Evolutionary conservation across 495 filamentous ascomycete species (phyloP).

Genomic region (Xylaria castorea): DNA sequence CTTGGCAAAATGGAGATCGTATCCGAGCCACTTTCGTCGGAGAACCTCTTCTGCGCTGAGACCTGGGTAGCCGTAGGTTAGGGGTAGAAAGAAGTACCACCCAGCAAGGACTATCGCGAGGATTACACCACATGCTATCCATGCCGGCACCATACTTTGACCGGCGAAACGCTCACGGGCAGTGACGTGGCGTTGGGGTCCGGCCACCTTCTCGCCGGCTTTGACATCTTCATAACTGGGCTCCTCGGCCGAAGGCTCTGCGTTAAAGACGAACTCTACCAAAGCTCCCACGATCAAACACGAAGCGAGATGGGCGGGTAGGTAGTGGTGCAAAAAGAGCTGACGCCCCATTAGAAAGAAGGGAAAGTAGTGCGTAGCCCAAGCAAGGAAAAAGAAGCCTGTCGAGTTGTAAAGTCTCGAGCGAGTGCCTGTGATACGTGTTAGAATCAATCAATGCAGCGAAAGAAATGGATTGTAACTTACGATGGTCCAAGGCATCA

Average conservation of each 20-base stretch:
- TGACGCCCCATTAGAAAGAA: conserved; percentile 98
- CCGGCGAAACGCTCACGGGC: conserved; percentile 79
- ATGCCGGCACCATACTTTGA: conserved; percentile 78
- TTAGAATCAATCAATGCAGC: conserved; percentile 31
- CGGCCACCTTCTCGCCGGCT: conserved; percentile 57
- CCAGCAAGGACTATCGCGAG: conserved; percentile 71
- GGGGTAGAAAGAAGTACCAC: conserved; percentile 90
- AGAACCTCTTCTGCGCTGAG: conserved; percentile 80
- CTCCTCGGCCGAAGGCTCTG: conserved; percentile 70
- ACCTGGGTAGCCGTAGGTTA: conserved; percentile 96
- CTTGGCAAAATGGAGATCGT: conserved; percentile 99
- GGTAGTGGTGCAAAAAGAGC: conserved; percentile 96
- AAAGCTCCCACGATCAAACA: conserved; percentile 94
- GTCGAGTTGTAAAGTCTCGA: conserved; percentile 97
- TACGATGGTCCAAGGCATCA: conserved; percentile 92
- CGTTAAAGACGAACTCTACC: conserved; percentile 94
- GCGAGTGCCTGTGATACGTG: conserved; percentile 68
- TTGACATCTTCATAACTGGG: conserved; percentile 52
- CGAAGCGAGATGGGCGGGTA: conserved; percentile 92
- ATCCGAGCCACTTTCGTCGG: conserved; percentile 92
- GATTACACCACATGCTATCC: conserved; percentile 78
- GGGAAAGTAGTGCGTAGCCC: conserved; percentile 97
- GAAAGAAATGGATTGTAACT: conserved; percentile 54
- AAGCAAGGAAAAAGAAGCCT: conserved; percentile 97
- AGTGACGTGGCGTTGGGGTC: conserved; percentile 62